Evolutionary conservation across 345 rosid genomes (phyloP).

Genomic region (Corymbia maculata): DNA sequence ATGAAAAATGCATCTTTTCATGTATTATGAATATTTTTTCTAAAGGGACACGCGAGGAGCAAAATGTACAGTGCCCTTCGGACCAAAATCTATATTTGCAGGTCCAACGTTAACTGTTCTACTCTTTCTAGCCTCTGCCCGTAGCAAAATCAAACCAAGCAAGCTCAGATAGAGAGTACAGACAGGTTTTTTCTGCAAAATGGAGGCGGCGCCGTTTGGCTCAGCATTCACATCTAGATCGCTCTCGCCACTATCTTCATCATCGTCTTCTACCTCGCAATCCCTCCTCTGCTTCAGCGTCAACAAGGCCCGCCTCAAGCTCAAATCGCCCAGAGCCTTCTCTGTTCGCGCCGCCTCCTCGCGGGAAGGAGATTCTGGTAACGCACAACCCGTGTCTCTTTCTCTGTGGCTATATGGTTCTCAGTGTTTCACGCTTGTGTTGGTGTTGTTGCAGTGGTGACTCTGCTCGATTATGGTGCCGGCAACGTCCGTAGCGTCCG

Average conservation of each 20-base stretch:
- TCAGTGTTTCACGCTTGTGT: not conserved
- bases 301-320: constrained; percentile 14
- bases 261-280: constrained; percentile 5
- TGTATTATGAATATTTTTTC: rapidly evolving
- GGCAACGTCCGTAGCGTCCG: constrained; percentile 88
- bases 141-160: not conserved
- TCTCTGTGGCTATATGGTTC: not conserved
- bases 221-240: not conserved
- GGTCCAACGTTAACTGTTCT: not conserved
- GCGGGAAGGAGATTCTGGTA: constrained; percentile 45
- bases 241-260: not conserved
- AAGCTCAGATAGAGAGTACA: not conserved
- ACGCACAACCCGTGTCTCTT: not conserved
- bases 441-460: constrained; percentile 36
- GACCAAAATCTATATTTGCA: not conserved
- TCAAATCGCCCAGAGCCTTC: constrained; percentile 29
- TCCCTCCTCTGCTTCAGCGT: constrained; percentile 11
- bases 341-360: constrained; percentile 45
- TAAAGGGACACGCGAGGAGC: not conserved
- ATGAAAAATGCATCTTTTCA: not conserved
- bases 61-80: not conserved
- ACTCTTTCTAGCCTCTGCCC: not conserved
- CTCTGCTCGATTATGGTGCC: constrained; percentile 93
- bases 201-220: constrained; percentile 18
- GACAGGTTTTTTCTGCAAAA: not conserved